Base-by-base conservation (phyloP, 208 protist species). In the Crithidia mellificae region DNA sequence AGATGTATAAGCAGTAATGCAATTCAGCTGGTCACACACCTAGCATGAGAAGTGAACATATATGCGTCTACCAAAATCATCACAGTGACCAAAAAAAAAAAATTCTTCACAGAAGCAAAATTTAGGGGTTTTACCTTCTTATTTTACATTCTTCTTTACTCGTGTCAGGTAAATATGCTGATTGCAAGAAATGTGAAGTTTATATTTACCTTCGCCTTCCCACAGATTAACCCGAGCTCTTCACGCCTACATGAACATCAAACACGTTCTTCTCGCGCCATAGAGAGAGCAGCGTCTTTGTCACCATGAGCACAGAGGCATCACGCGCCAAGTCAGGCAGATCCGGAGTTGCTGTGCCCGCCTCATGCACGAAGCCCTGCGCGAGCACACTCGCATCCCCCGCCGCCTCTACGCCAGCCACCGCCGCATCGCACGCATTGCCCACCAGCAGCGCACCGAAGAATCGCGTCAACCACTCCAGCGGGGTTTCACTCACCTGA, bases 231-330 rank as follows among this genome's bases (percentile, higher is more conserved):
- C 19, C 22, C 9, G 6, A 15, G 14, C n/a, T 2, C 6, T 30
- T 1, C 14, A 7, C 54, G 9, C 54, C 29, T 14, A 1, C 22
- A 3, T 32, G 14, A 25, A 80, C 15, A 24, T 87, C 82, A 69
- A 84, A 87, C 6, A 79, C 78, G 57, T 93, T 93, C 63, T 90
- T 88, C 20, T 58, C 36, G 1, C 78, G 67, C 88, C 88, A 93
- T 1, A 72, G 27, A 15, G 34, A 20, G 29, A 88, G 32, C 24
- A 81, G 27, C 9, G 39, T 63, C 34, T 43, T 50, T 2, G 74
- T 22, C 20, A 53, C n/a, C 24, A 62, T 22, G 15, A 78, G 57
- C 32, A 78, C 30, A 3, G 53, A 61, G 2, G 72, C 56, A 19
- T 73, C 65, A 3, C 30, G 46, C 15, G 59, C 73, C n/a, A 39